Evolutionary conservation across 1,284 basidiomycete species (phyloP).

Genomic region (Malassezia globosa): DNA sequence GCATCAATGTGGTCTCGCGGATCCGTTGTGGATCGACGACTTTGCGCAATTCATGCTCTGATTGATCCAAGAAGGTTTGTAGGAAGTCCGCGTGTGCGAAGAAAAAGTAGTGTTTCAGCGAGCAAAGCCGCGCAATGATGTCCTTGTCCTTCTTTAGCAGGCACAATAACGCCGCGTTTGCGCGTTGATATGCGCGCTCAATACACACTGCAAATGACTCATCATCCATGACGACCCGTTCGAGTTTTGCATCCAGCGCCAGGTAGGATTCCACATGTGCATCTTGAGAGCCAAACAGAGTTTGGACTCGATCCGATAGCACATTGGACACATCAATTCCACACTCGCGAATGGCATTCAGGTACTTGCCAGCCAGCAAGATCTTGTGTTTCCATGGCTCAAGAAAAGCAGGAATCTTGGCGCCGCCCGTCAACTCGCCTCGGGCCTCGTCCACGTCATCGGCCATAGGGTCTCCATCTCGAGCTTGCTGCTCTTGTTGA

Average conservation of each 20-base stretch:
- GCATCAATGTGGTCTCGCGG: slow-evolving; percentile 49
- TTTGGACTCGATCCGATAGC: slow-evolving; percentile 9
- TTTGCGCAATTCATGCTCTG: slow-evolving; percentile 38
- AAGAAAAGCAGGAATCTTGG: slow-evolving; percentile 43
- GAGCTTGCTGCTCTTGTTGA: slow-evolving; percentile 29
- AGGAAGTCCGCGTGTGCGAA: slow-evolving; percentile 42
- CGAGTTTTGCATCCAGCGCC: slow-evolving; percentile 3
- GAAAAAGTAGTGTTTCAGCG: slow-evolving; percentile 45
- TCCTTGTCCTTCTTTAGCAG: slow-evolving; percentile 40
- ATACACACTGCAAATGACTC: slow-evolving; percentile 37
- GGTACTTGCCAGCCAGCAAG: slow-evolving; percentile 43
- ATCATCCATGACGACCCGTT: slow-evolving; percentile 36
- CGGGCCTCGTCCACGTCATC: slow-evolving; percentile 36
- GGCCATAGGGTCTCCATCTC: slow-evolving; percentile 19
- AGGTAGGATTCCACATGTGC: slow-evolving; percentile 8
- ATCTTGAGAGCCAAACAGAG: slow-evolving; percentile 17
- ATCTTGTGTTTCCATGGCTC: slow-evolving; percentile 47
- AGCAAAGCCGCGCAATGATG: slow-evolving; percentile 36
- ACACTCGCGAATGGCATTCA: slow-evolving; percentile 45
- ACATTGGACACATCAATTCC: slow-evolving; percentile 33
- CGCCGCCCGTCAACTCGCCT: slow-evolving; percentile 49
- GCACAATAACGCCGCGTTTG: slow-evolving; percentile 38
- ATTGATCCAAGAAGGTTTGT: slow-evolving; percentile 41
- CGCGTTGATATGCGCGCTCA: slow-evolving; percentile 39
- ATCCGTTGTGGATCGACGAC: slow-evolving; percentile 34